phyloP scores from a whole-genome alignment of 2,329 filamentous ascomycete species.

The Pseudomassariella vexata region DNA sequence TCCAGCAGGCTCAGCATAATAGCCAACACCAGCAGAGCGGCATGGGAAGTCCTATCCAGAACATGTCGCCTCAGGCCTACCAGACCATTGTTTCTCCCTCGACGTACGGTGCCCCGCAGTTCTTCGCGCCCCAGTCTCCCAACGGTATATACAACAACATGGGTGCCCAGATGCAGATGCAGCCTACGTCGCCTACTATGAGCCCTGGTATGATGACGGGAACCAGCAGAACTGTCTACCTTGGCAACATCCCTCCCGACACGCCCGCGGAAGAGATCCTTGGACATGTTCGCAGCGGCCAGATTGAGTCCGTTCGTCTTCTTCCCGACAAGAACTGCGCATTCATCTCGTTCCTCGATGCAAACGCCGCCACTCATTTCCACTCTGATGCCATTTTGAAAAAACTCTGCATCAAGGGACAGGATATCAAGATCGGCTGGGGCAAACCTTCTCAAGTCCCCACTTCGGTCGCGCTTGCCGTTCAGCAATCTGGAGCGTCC shows the following conservation, averaged over 20 bases:
- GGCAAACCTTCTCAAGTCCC: slow-evolving; percentile 97
- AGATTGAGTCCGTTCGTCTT: slow-evolving; percentile 97
- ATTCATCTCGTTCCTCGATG: slow-evolving; percentile 98
- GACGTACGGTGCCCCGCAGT: slow-evolving; percentile 73
- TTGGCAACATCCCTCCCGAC: slow-evolving; percentile 97
- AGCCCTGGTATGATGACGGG: slow-evolving; percentile 71
- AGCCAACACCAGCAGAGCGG: slow-evolving; percentile 44
- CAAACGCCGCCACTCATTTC: slow-evolving; percentile 96
- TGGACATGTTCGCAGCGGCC: slow-evolving; percentile 90
- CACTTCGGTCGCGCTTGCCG: slow-evolving; percentile 92
- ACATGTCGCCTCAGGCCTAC: slow-evolving; percentile 77
- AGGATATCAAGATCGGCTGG: slow-evolving; percentile 99
- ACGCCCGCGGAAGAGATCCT: slow-evolving; percentile 95
- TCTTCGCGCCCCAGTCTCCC: slow-evolving; percentile 81
- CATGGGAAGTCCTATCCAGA: slow-evolving; percentile 69
- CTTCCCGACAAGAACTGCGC: slow-evolving; percentile 99
- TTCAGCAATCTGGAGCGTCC: slow-evolving; percentile 94
- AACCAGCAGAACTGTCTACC: slow-evolving; percentile 92
- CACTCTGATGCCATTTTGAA: slow-evolving; percentile 99
- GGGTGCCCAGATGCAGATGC: slow-evolving; percentile 51
- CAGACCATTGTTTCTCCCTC: slow-evolving; percentile 82
- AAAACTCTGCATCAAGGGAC: slow-evolving; percentile 96
- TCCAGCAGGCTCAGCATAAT: slow-evolving; percentile 54
- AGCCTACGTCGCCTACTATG: slow-evolving; percentile 70
- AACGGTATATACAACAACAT: slow-evolving; percentile 67